Base-by-base conservation (phyloP, 1,284 basidiomycete species). In the Rhizoctonia solani region DNA sequence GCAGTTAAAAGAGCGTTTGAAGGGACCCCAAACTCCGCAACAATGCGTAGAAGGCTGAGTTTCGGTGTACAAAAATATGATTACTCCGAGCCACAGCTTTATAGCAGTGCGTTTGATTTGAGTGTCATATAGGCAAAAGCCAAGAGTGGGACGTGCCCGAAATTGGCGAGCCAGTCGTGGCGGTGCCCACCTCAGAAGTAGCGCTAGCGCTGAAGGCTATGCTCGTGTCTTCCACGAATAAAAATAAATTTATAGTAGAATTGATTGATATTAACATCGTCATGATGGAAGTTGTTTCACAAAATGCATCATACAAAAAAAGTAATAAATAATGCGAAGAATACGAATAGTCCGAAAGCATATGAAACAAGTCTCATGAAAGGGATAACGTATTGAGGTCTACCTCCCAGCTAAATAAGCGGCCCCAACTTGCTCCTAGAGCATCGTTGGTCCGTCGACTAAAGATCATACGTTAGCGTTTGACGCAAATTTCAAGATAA, bases 371-470 rank as follows among this genome's bases (percentile, higher is more conserved):
- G 41, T 9, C n/a, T 37, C 44, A 61, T 32, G 56, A 61, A 44
- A 61, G 44, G 25, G 56, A 61, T 30, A 61, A 47, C 21, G 56
- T 61, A 21, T 61, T 61, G 56, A 61, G 56, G 21, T 61, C 56
- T 30, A 61, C 56, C 29, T 61, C 56, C 56, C 56, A 61, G 32
- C 56, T 61, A 30, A 61, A 61, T 23, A 61, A 32, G 34, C 56
- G 56, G 16, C 56, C 56, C 56, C 56, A 61, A 21, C 56, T 61
- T 16, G 56, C 56, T 21, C 56, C 56, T 19, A 61, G 56, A 9
- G 56, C 44, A 37, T 61, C 56, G 46, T 61, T 61, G 3, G 56
- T 61, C 1, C 56, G 56, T 5, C 56, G 56, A 44, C 56, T 61
- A 30, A 29, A 42, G n/a, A 32, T 9, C n/a, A 46, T 23, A 21